Conservation (phyloP, 75 land plant species). For the Adiantum capillusveneris region DNA sequence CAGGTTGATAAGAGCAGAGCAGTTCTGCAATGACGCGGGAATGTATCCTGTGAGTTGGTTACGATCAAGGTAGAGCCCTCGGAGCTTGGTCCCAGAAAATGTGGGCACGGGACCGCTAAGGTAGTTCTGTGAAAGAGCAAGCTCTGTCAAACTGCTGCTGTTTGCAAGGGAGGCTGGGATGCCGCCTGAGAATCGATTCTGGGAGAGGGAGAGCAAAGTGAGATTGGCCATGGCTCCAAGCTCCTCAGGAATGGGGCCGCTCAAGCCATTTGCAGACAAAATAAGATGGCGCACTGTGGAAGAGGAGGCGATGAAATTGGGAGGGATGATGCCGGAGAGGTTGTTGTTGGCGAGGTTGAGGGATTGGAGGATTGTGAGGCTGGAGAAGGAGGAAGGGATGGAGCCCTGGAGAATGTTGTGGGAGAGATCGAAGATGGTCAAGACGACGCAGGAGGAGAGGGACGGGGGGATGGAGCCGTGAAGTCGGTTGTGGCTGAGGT, state of each 20-base stretch:
- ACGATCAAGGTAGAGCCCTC: conserved; percentile 48
- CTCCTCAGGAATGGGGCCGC: conserved; percentile 37
- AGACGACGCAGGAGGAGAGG: neutral
- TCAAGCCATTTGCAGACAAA: conserved; percentile 24
- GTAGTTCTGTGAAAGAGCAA: conserved; percentile 16
- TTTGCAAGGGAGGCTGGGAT: conserved; percentile 21
- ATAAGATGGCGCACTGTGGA: conserved; percentile 27
- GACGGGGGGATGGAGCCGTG: neutral
- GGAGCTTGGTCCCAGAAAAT: conserved; percentile 18
- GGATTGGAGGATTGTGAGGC: conserved; percentile 23
- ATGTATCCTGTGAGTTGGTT: conserved; percentile 49
- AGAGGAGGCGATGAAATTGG: conserved; percentile 27
- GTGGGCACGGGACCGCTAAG: conserved; percentile 36
- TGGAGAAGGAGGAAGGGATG: conserved; percentile 38
- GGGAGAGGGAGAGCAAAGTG: conserved; percentile 39
- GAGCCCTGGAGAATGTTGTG: conserved; percentile 16
- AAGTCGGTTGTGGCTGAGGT: conserved; percentile 2
- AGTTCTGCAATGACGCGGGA: conserved; percentile 23
- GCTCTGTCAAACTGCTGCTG: neutral
- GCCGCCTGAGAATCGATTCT: conserved; percentile 40
- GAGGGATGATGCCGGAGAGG: conserved; percentile 40
- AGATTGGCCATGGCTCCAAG: conserved; percentile 35
- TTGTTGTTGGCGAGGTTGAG: conserved; percentile 55
- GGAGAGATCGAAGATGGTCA: neutral
- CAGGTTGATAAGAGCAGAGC: conserved; percentile 26